Conservation (phyloP, 345 rosid species). For the Gossypium australe region DNA sequence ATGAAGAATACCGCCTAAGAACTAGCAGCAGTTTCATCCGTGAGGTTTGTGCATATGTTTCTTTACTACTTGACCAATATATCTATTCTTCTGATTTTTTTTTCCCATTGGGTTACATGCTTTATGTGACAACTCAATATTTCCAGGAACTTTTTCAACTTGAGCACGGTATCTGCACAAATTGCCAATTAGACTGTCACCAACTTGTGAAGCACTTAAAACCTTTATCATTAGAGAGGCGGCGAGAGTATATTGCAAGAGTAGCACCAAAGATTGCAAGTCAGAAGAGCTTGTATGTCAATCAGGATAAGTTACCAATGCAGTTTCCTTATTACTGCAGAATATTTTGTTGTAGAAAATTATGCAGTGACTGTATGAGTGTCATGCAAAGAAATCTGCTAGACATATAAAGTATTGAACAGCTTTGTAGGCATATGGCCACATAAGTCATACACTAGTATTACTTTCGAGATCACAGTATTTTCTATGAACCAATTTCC, state of each 20-base stretch:
- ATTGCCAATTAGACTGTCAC: slow-evolving; percentile 85
- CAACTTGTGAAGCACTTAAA: slow-evolving; percentile 60
- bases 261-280: slow-evolving; percentile 65
- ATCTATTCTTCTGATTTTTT: neutral
- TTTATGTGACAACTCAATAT: slow-evolving; percentile 7
- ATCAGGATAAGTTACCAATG: slow-evolving; percentile 8
- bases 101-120: neutral
- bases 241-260: slow-evolving; percentile 46
- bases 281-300: slow-evolving; percentile 62
- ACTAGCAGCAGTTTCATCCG: slow-evolving; percentile 75
- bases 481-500: slow-evolving; percentile 12
- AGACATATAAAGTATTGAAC: neutral
- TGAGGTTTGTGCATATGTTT: slow-evolving; percentile 42
- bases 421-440: neutral
- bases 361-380: neutral
- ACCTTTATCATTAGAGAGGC: slow-evolving; percentile 63
- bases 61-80: neutral
- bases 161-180: slow-evolving; percentile 80
- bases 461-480: neutral
- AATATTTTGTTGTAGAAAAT: neutral
- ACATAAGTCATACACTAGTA: neutral
- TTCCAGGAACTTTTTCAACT: slow-evolving; percentile 83
- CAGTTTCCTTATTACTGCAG: slow-evolving; percentile 1
- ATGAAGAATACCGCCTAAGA: slow-evolving; percentile 84
- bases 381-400: neutral